Base-by-base conservation (phyloP, 2,329 filamentous ascomycete species). In the Aureobasidium leucospermi region DNA sequence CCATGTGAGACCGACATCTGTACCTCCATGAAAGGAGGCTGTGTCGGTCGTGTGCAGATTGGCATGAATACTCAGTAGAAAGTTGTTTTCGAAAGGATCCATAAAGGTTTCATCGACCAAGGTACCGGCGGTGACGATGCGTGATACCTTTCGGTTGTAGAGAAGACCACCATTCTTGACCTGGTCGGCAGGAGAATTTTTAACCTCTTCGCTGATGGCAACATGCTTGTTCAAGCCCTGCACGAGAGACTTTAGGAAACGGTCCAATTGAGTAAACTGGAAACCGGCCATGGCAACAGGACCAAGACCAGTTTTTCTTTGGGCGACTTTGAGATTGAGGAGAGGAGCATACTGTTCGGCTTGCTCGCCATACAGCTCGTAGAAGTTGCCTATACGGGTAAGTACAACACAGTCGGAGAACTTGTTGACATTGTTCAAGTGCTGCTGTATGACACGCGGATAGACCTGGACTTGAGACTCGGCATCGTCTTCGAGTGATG, bases 81-180 rank as follows among this genome's bases (percentile, higher is more conserved):
- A 99, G 71, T 96, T 97, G 74, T 94, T 96, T 67, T 89, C 85
- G 70, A 89, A 93, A 1, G 91, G 90, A 70, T 97, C 90, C 79
- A 99, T 91, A 72, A 97, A 99, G 67, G 91, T 92, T 74, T 99
- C 94, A 73, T 99, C 94, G 65, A 99, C 96, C 58, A 99, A 78
- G 1, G 94, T 99, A 19, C 94, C 94, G 1, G 94, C 91, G 0
- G 94, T 97, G 68, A 99, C 85, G 65, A 99, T 87, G 60, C 94
- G 86, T 16, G 89, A 84, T 13, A 99, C 90, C 65, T 80, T 85
- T 29, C 94, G 87, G 70, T 95, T 88, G 71, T 94, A 95, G 78
- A 93, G 79, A 63, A 93, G 76, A 3, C 90, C 90, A 13, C 89
- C 89, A 19, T 85, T 81, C 69, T 87, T 93, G 64, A 87, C 76